Evolutionary conservation across 805 yeast species (phyloP).

Genomic region (Sugiyamaella lignohabitans): DNA sequence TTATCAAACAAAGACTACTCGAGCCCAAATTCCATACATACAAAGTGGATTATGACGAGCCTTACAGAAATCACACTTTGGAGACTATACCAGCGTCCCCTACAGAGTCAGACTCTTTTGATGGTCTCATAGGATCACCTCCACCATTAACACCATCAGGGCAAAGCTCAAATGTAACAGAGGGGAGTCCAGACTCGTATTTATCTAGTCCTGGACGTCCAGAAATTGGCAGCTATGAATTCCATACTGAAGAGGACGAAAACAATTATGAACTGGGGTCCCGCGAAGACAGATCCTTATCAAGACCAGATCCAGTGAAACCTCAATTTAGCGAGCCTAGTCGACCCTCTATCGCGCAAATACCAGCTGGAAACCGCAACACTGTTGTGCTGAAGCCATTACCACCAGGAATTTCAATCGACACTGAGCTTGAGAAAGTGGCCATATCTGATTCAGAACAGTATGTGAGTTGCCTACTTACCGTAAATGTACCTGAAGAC

Average conservation of each 20-base stretch:
- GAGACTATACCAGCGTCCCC: neutral
- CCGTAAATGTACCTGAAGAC: constrained; percentile 7
- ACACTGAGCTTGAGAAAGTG: constrained; percentile 2
- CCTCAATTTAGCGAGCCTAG: too few relatives aligned
- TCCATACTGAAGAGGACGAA: too few relatives aligned
- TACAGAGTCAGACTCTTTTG: neutral
- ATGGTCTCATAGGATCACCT: constrained; percentile 1
- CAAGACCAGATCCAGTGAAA: neutral
- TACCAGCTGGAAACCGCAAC: too few relatives aligned
- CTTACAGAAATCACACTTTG: neutral
- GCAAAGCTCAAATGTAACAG: neutral
- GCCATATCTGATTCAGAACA: neutral
- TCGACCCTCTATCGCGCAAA: too few relatives aligned
- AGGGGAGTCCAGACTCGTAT: neutral
- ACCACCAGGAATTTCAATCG: neutral
- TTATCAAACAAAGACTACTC: constrained; percentile 8
- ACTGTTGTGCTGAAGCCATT: neutral
- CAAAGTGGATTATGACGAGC: constrained; percentile 2
- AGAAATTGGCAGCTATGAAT: too few relatives aligned
- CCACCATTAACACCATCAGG: constrained; percentile 3
- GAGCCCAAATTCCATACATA: neutral
- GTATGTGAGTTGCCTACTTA: constrained; percentile 4
- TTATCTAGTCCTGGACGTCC: neutral
- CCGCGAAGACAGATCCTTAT: neutral
- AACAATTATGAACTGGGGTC: too few relatives aligned